Evolutionary conservation across 345 rosid genomes (phyloP), one percentile per base, ranked within the genome.

Genomic region (Gossypium thurberi): DNA sequence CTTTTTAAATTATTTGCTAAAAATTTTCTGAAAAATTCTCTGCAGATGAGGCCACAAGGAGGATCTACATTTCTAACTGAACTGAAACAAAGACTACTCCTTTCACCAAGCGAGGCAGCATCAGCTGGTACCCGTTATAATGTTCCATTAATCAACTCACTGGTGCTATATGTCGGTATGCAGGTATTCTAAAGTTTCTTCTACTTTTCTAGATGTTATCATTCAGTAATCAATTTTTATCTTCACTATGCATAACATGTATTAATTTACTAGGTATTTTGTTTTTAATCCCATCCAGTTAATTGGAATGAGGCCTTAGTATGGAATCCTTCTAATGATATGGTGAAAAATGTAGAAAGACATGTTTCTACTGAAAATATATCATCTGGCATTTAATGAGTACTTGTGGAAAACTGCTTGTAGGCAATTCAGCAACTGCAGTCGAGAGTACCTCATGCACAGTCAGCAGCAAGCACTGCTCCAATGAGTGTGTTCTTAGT

Each of bases 141-240:
- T 60, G 96, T 90, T 56, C 92, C 96, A 10, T 82, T 96, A 82
- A 91, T 96, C 70, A 96, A 96, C 81, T 96, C 99, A 59, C 93
- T 96, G 63, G 98, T 96, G 78, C 93, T 96, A 70, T 96, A 96
- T 82, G 87, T 92, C 15, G 99, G 99, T 77, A 91, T 96, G 97
- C 99, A 96, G 98, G 99, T 96, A 83, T 52, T 7, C 15, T 21
- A 23, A 21, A 6, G 26, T 57, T 60, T 59, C 44, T 75, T 12
- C 33, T 25, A 4, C 40, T 52, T 44, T 6, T 2, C 18, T 43
- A 3, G 60, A 14, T 11, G 23, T 28, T 10, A 56, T 17, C 46
- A 18, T 68, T 26, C 2, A 25, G 9, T 15, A 28, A 3, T 25
- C 65, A 48, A 21, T 9, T 21, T 9, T 17, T 17, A 20, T 56